phyloP scores from a whole-genome alignment of 2,329 filamentous ascomycete species.

The Penicillium corylophilum region DNA sequence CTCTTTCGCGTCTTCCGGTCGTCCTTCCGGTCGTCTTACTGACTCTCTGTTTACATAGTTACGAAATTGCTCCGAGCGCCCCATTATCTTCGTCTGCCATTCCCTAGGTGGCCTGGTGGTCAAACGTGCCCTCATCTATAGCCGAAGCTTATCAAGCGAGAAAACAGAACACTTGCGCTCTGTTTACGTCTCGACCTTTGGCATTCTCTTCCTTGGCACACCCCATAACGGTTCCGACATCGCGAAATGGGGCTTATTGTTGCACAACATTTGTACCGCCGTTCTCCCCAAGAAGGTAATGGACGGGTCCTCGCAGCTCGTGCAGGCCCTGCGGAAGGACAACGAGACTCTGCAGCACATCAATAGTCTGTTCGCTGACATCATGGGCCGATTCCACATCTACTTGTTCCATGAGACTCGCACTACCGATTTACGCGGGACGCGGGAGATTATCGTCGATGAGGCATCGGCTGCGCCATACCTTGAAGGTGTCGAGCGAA shows the following conservation, averaged over 20 bases:
- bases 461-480: conserved; percentile 67
- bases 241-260: conserved; percentile 65
- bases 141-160: conserved; percentile 59
- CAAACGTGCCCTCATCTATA: conserved; percentile 68
- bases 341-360: conserved; percentile 74
- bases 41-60: conserved; percentile 28
- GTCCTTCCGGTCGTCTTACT: background rate
- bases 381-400: conserved; percentile 68
- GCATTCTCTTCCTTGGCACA: conserved; percentile 73
- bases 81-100: conserved; percentile 75
- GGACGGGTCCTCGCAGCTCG: conserved; percentile 65
- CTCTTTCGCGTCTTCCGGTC: no score
- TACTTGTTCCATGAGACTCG: conserved; percentile 76
- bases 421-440: conserved; percentile 66
- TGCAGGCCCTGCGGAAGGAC: conserved; percentile 69
- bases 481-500: conserved; percentile 67
- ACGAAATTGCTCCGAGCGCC: conserved; percentile 54
- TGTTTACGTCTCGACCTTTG: conserved; percentile 72
- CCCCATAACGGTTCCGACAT: conserved; percentile 70
- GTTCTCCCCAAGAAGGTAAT: conserved; percentile 66
- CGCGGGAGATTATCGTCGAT: conserved; percentile 65
- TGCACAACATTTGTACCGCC: conserved; percentile 67
- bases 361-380: conserved; percentile 69
- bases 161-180: conserved; percentile 65
- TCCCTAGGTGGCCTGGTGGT: conserved; percentile 71